Conservation (phyloP, 441 rosid genomes). For the Geranium incanum region DNA sequence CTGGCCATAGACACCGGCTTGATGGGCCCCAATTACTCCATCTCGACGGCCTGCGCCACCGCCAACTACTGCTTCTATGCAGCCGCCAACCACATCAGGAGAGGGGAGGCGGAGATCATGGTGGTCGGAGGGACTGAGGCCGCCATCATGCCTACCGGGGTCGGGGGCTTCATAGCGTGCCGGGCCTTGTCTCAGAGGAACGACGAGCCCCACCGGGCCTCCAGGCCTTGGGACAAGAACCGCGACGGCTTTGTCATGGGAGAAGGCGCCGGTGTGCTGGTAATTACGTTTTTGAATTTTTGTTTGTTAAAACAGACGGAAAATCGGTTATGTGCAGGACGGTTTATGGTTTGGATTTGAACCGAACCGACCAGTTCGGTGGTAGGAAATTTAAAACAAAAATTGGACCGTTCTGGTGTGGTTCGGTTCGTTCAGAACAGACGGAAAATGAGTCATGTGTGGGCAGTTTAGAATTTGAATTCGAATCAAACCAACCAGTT, state of each 20-base stretch:
- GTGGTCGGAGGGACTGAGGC: constrained; percentile 63
- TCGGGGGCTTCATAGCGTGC: constrained; percentile 57
- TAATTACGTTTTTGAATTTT: constrained; percentile 10
- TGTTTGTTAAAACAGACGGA: too few relatives aligned
- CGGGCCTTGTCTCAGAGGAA: constrained; percentile 58
- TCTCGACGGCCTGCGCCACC: constrained; percentile 66
- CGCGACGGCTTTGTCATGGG: constrained; percentile 75
- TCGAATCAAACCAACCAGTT: too few relatives aligned
- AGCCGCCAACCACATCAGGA: constrained; percentile 59
- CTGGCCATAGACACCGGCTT: constrained; percentile 60
- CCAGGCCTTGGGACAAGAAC: constrained; percentile 62
- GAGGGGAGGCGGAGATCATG: constrained; percentile 61
- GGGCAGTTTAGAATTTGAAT: too few relatives aligned
- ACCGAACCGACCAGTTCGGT: too few relatives aligned
- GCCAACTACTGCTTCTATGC: constrained; percentile 63
- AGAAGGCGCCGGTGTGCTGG: constrained; percentile 62
- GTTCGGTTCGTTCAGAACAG: too few relatives aligned
- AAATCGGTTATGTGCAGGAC: too few relatives aligned
- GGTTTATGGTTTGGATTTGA: too few relatives aligned
- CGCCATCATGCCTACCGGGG: constrained; percentile 40
- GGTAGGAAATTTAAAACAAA: too few relatives aligned
- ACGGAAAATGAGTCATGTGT: too few relatives aligned
- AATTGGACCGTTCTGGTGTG: too few relatives aligned
- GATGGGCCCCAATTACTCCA: constrained; percentile 67
- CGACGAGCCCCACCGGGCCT: constrained; percentile 44